Conservation (phyloP, 164 flowering plant genomes). For the Chimonanthus salicifolius region DNA sequence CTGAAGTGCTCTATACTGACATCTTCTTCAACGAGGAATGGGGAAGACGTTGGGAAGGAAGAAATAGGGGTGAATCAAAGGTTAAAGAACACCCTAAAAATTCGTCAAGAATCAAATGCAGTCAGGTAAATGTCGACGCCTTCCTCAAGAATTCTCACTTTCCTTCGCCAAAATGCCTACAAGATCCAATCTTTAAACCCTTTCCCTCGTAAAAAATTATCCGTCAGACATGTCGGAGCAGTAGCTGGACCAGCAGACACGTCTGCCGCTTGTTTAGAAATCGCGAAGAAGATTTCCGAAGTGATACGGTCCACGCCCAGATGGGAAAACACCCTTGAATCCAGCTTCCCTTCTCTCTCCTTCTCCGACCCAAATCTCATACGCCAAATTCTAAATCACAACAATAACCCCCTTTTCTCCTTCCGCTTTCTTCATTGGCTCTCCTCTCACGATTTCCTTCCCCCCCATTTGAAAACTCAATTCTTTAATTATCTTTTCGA, state of each 20-base stretch:
- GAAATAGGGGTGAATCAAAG: no score
- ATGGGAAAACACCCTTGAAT: constrained; percentile 46
- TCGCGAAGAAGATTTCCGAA: constrained; percentile 35
- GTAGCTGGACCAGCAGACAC: not conserved
- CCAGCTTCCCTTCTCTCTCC: constrained; percentile 38
- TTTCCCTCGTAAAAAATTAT: not conserved
- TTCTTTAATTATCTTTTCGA: constrained; percentile 24
- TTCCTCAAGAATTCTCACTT: not conserved
- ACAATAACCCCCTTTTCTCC: constrained; percentile 31
- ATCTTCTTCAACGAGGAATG: constrained; percentile 7
- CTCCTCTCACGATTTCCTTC: constrained; percentile 22
- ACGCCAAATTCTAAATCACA: constrained; percentile 28
- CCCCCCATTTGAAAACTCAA: constrained; percentile 12
- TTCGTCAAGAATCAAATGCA: no score
- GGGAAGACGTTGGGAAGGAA: no score
- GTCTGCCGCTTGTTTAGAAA: constrained; percentile 6
- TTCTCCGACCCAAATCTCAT: constrained; percentile 37
- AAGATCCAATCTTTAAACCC: not conserved
- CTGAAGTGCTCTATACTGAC: constrained; percentile 11
- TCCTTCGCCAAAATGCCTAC: not conserved
- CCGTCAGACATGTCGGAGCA: not conserved
- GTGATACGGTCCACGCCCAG: constrained; percentile 35
- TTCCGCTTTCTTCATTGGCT: constrained; percentile 52
- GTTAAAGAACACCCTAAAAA: no score
- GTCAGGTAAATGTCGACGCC: no score